These are phyloP conservation scores for Colletotrichum sublineola DNA, from an alignment of 2,329 filamentous ascomycete genomes.

Conservation along the genomic window DNA sequence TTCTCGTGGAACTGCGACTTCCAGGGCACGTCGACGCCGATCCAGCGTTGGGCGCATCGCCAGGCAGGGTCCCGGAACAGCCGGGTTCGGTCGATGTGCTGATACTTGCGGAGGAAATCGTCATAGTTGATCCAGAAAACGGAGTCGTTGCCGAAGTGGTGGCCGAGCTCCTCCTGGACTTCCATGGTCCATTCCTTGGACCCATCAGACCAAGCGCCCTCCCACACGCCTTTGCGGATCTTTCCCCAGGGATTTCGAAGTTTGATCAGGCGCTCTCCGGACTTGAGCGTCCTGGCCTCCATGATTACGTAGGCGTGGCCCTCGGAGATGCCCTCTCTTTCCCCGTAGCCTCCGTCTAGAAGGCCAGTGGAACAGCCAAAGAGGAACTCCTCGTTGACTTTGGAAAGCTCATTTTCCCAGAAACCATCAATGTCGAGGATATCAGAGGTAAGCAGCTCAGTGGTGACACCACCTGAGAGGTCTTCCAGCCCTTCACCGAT, in stretches of 20 bases:
- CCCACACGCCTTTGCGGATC: slow-evolving; percentile 69
- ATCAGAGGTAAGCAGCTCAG: slow-evolving; percentile 76
- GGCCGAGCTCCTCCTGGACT: slow-evolving; percentile 68
- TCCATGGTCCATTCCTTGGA: slow-evolving; percentile 73
- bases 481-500: slow-evolving; percentile 73
- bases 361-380: slow-evolving; percentile 79
- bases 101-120: slow-evolving; percentile 73
- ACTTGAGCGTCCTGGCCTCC: slow-evolving; percentile 66
- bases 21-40: slow-evolving; percentile 73
- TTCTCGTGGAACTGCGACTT: slow-evolving; percentile 72
- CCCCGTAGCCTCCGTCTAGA: slow-evolving; percentile 72
- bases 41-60: slow-evolving; percentile 71
- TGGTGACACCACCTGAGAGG: slow-evolving; percentile 77
- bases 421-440: slow-evolving; percentile 85
- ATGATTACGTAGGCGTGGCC: slow-evolving; percentile 73
- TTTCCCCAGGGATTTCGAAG: slow-evolving; percentile 74
- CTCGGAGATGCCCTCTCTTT: slow-evolving; percentile 70
- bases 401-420: slow-evolving; percentile 84
- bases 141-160: slow-evolving; percentile 72
- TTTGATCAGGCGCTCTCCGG: slow-evolving; percentile 68
- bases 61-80: slow-evolving; percentile 71
- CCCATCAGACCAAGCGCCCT: slow-evolving; percentile 71
- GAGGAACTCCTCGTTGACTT: slow-evolving; percentile 84
- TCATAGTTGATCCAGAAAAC: slow-evolving; percentile 75
- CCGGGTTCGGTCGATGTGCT: slow-evolving; percentile 71